Evolutionary conservation across 805 yeast genomes (phyloP), one percentile per base, ranked within the genome.

Genomic region (Wickerhamomyces bisporus): DNA sequence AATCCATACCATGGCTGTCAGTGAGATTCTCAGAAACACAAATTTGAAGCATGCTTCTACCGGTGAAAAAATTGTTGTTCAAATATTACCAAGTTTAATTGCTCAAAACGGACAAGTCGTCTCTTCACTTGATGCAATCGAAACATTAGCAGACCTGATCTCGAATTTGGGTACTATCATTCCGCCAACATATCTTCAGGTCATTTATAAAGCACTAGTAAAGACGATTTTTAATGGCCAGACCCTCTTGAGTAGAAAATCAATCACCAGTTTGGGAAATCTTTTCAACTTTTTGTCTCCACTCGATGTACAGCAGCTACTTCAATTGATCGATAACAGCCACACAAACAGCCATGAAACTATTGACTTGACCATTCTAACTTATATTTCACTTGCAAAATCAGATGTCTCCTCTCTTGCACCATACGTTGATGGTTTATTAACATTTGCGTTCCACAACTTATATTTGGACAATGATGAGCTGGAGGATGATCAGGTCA

Each of bases 81-180:
- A 50, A 6, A 43, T 76, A 7, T 47, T 74, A 13, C 73, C 75
- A 3, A 57, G 55, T 15, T 49, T 73, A 16, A 48, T 64, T 11
- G 48, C 52, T 13, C 39, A 53, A 32, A 50, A 56, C 43, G 58
- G 72, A 23, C 45, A 61, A 14, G 53, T 38, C 44, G 40, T 52
- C 12, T 44, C 44, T 5, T 50, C 68, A 0, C 67, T 79, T 26
- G 88, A 83, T 48, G 62, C 70, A 29, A 69, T 81, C 44, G 91
- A 83, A 52, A 68, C 80, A 6, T 54, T 81, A 31, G 65, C 72
- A 17, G 86, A 79, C 47, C 46, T 81, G 29, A 60, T 79, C 33
- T 70, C 68, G 41, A 64, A 68, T 39, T 60, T 77, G 42, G 79
- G 81, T 3, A 47, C 59, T 14, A 60, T 60, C 4, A 58, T 78